Evolutionary conservation across 1,284 basidiomycete genomes (phyloP), one percentile per base, ranked within the genome.

Genomic region (Malassezia globosa): DNA sequence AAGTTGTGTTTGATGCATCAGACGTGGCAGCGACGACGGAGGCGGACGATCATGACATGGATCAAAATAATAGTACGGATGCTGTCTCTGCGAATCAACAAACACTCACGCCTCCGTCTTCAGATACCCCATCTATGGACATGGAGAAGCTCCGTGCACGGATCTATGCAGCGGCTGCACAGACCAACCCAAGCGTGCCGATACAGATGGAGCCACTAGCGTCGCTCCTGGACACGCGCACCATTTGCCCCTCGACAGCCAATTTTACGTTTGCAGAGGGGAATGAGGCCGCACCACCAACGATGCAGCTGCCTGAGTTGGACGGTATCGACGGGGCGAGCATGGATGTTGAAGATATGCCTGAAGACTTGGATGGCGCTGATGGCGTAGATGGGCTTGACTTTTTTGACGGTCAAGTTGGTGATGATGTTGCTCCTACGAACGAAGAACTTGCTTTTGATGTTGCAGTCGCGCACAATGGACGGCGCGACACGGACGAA

Each of bases 1-100:
- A 88, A 49, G 85, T 97, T 39, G 86, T 97, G 25, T 97, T 97
- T 64, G 92, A 97, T 72, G 89, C 90, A 4, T 84, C 89, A 48
- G 94, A 96, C 67, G 85, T 87, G 0, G 48, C 53, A 7, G 43
- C 22, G 4, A 46, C 31, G 5, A 42, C 23, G 6, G 54, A 43
- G 19, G 42, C 31, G 26, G 38, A 38, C 13, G 35, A 23, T 11
- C 27, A 16, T 3, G 29, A 47, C 26, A 40, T 24, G 14, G 33
- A 43, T 26, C 11, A 31, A 18, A 34, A 21, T 14, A 18, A 11
- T 13, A 31, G 11, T 31, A 31, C 29, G 11, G 29, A 31, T 3
- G 46, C 26, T 8, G 18, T 41, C 6, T 11, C 2, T 2, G n/a
- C n/a, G n/a, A n/a, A n/a, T n/a, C n/a, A n/a, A n/a, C n/a, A n/a